Percentiles rank a stretch among this genome's conserved stretches.
Conservation (phyloP, 208 protist species). For the Trypanosoma caninum region DNA sequence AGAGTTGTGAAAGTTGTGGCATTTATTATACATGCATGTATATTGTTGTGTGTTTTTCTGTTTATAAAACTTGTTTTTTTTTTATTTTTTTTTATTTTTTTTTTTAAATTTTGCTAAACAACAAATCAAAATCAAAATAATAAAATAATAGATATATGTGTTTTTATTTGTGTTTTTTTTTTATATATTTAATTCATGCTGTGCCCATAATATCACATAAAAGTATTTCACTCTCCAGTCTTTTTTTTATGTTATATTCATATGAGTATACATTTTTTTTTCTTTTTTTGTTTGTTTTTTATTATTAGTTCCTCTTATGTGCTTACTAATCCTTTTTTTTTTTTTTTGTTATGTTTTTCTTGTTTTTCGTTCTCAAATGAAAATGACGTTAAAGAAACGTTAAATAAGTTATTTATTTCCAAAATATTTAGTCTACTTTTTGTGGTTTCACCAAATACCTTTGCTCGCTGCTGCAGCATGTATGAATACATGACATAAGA, state of each 20-base stretch:
- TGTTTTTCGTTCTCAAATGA: background rate
- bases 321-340: background rate
- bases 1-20: background rate
- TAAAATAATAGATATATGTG: too few species aligned
- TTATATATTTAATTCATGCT: too few species aligned
- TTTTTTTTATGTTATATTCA: background rate
- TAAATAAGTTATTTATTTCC: too few species aligned
- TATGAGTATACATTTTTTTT: background rate
- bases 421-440: too few species aligned
- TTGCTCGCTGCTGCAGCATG: conserved; percentile 86
- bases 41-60: background rate
- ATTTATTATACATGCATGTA: background rate
- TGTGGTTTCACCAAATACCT: conserved; percentile 35
- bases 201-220: too few species aligned
- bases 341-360: background rate
- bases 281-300: background rate
- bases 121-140: too few species aligned
- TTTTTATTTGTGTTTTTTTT: background rate
- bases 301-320: background rate
- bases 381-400: too few species aligned
- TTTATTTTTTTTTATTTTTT: too few species aligned
- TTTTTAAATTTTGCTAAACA: too few species aligned
- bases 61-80: too few species aligned
- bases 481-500: conserved; percentile 89
- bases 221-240: background rate